A percentile compares a stretch with the other conserved stretches of the same genome.
These are phyloP conservation scores for Pythium sukuiense DNA, from an alignment of 352 stramenopile genomes.

Conservation along the genomic window DNA sequence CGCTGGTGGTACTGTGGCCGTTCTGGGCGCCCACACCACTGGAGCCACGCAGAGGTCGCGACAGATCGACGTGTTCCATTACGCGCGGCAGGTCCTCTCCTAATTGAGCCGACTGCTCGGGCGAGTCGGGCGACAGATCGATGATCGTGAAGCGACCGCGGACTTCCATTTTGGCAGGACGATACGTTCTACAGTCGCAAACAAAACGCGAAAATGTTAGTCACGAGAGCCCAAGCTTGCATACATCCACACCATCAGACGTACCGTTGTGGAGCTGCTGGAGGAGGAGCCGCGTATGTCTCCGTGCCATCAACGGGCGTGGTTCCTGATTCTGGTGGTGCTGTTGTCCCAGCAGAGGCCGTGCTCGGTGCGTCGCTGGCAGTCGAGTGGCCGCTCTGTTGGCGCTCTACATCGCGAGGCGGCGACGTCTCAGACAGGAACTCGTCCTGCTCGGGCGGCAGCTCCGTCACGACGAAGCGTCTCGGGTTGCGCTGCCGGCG, in stretches of 20 bases:
- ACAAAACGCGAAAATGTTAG: slow-evolving; percentile 3
- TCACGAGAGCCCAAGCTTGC: too few relatives aligned
- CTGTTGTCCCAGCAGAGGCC: neutral
- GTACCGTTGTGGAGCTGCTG: slow-evolving; percentile 4
- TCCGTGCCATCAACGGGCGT: neutral
- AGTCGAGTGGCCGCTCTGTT: neutral
- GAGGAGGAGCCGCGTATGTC: neutral
- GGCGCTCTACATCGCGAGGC: neutral
- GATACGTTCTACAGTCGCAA: slow-evolving; percentile 6
- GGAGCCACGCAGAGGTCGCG: slow-evolving; percentile 12
- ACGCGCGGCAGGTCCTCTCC: slow-evolving; percentile 35
- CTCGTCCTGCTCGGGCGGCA: slow-evolving; percentile 45
- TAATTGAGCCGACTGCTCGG: slow-evolving; percentile 25
- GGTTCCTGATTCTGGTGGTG: too few relatives aligned
- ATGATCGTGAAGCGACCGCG: slow-evolving; percentile 83
- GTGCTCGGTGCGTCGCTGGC: neutral
- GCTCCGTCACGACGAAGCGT: slow-evolving; percentile 74
- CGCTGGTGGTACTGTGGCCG: slow-evolving; percentile 9
- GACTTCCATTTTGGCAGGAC: slow-evolving; percentile 59
- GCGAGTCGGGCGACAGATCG: slow-evolving; percentile 67
- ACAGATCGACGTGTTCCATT: slow-evolving; percentile 28
- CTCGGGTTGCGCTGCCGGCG: slow-evolving; percentile 54
- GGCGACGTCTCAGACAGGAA: slow-evolving; percentile 13
- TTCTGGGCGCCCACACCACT: neutral
- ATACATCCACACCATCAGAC: neutral